Conservation (phyloP, 495 filamentous ascomycete genomes). For the Aspergillus ellipticus region DNA sequence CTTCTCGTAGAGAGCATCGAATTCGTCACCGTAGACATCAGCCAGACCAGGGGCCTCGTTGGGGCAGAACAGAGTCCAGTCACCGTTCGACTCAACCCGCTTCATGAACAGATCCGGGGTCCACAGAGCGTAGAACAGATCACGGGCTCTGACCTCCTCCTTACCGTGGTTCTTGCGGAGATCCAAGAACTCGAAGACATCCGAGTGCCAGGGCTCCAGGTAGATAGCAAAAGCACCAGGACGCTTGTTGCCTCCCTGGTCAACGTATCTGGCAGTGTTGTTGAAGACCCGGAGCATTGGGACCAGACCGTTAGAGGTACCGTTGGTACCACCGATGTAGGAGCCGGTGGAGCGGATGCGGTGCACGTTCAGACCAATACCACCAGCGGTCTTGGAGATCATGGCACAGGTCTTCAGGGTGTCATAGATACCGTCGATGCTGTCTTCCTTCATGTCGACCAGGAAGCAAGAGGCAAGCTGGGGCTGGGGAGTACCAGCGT, state of each 20-base stretch:
- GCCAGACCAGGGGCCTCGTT: constrained; percentile 92
- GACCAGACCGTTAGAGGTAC: constrained; percentile 93
- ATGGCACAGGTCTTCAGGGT: constrained; percentile 98
- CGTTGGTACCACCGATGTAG: constrained; percentile 96
- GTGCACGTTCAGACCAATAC: constrained; percentile 94
- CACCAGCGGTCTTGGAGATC: constrained; percentile 99
- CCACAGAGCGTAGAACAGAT: constrained; percentile 97
- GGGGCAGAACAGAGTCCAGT: constrained; percentile 97
- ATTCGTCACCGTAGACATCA: constrained; percentile 96
- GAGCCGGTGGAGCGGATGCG: constrained; percentile 94
- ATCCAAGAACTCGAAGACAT: constrained; percentile 96
- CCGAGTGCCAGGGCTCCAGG: constrained; percentile 98
- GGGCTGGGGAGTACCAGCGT: constrained; percentile 88
- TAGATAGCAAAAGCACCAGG: constrained; percentile 98
- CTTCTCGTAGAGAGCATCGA: constrained; percentile 89
- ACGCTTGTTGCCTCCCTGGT: constrained; percentile 98
- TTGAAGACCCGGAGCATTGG: constrained; percentile 99
- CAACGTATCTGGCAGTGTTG: constrained; percentile 97
- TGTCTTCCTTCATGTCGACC: constrained; percentile 97
- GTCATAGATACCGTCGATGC: constrained; percentile 98
- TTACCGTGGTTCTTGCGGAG: constrained; percentile 99
- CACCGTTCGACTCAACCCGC: constrained; percentile 89
- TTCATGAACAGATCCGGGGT: constrained; percentile 99
- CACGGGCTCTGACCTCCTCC: constrained; percentile 93
- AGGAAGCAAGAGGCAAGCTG: constrained; percentile 97